A percentile compares a stretch with the other conserved stretches of the same genome.
Conservation (phyloP, 352 stramenopile genomes). For the Phytopythium litorale region DNA sequence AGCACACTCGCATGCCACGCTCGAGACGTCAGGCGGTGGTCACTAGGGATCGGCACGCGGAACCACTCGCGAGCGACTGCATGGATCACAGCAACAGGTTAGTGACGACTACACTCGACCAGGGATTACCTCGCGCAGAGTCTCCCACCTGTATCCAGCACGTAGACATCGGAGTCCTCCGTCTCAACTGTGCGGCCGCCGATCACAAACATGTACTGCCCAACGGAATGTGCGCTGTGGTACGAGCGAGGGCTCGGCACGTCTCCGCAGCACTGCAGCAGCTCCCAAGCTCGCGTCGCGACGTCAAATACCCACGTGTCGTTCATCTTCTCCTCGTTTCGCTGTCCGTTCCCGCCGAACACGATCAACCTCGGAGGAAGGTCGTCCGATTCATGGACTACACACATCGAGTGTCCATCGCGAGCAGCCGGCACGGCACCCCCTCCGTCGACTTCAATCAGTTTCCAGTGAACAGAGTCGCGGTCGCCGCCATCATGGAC, state of each 20-base stretch:
- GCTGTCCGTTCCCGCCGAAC: slow-evolving; percentile 71
- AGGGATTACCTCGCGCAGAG: not conserved
- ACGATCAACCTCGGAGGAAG: slow-evolving; percentile 27
- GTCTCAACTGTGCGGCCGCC: slow-evolving; percentile 43
- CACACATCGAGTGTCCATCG: slow-evolving; percentile 62
- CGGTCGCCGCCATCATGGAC: not conserved
- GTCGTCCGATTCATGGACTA: slow-evolving; percentile 8
- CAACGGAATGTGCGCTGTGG: slow-evolving; percentile 53
- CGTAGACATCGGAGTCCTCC: slow-evolving; percentile 44
- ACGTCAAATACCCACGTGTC: slow-evolving; percentile 68
- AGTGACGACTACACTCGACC: not conserved
- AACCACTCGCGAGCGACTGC: slow-evolving; percentile 37
- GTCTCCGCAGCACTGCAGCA: slow-evolving; percentile 34
- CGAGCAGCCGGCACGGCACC: slow-evolving; percentile 34
- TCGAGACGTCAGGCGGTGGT: slow-evolving; percentile 27
- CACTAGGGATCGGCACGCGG: slow-evolving; percentile 29
- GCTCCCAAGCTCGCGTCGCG: slow-evolving; percentile 25
- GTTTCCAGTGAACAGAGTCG: slow-evolving; percentile 21
- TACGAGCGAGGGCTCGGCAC: slow-evolving; percentile 55
- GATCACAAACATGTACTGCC: slow-evolving; percentile 52
- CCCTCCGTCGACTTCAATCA: slow-evolving; percentile 3
- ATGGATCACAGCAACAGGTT: not conserved
- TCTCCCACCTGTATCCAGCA: slow-evolving; percentile 42
- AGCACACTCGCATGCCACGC: slow-evolving; percentile 72
- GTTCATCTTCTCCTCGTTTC: slow-evolving; percentile 63